These are phyloP conservation scores for Zoysia pacifica DNA, from an alignment of 176 grass and related monocot genomes.

Conservation along the genomic window DNA sequence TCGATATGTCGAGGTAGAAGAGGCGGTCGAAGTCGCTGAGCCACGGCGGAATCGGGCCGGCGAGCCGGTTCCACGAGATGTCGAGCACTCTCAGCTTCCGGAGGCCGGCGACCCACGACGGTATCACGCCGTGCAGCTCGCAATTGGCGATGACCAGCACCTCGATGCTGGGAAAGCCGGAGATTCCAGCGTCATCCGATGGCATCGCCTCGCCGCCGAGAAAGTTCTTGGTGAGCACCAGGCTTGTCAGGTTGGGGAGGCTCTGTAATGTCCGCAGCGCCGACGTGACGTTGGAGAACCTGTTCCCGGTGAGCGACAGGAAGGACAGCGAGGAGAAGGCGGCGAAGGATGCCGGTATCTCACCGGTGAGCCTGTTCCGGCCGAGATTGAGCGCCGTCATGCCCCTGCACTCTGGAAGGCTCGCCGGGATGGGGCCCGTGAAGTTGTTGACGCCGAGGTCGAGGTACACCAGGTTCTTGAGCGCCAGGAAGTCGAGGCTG, in stretches of 20 bases:
- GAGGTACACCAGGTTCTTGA: constrained; percentile 43
- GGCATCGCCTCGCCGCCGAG: constrained; percentile 49
- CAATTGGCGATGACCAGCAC: constrained; percentile 61
- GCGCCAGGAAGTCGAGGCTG: constrained; percentile 43
- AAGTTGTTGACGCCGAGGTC: constrained; percentile 54
- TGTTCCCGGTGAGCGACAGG: constrained; percentile 65
- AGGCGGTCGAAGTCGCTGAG: constrained; percentile 58
- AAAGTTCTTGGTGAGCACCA: constrained; percentile 67
- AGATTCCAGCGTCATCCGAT: not conserved
- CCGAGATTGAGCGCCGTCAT: constrained; percentile 61
- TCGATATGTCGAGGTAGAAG: constrained; percentile 70
- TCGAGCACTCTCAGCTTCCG: constrained; percentile 66
- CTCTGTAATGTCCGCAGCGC: constrained; percentile 51
- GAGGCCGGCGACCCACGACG: constrained; percentile 47
- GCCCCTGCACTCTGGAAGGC: constrained; percentile 37
- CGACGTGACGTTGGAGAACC: constrained; percentile 57
- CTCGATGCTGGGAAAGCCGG: constrained; percentile 49
- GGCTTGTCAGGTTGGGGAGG: constrained; percentile 53
- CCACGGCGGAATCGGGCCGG: constrained; percentile 53
- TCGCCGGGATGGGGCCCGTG: constrained; percentile 46
- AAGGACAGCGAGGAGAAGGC: constrained; percentile 46
- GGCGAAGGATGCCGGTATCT: constrained; percentile 54
- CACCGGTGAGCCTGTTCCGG: constrained; percentile 54
- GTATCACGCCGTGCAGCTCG: constrained; percentile 49
- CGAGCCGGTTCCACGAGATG: constrained; percentile 66